Evolutionary conservation across 306 rosid species (phyloP), one percentile per base, ranked within the genome.

Genomic region (Medicago ruthenica): DNA sequence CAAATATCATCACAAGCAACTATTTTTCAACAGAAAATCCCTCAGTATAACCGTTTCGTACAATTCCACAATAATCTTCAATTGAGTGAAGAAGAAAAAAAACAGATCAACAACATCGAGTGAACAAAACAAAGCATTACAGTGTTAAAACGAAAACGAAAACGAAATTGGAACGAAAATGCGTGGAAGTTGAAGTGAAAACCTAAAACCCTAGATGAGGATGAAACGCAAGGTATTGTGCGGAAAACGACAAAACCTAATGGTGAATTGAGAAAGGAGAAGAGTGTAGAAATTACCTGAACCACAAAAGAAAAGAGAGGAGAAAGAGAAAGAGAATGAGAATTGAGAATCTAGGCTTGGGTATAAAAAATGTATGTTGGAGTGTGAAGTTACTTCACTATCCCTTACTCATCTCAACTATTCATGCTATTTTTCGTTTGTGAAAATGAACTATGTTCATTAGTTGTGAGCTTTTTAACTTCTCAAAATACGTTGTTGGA

Each of bases 181-280:
- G 40, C 48, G 5, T 31, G 0, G 67, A 61, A 61, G 13, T 14
- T 15, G 67, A 61, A 55, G 27, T 37, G 68, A 13, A 53, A 80
- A 50, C 76, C 87, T 85, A 83, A 82, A 90, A 87, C 90, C 90
- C 94, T 87, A 79, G 79, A 67, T 8, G 48, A 36, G 45, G 8
- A 37, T 64, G 27, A 58, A 58, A 58, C 63, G 63, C 63, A 24
- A 4, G 36, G 63, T 58, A 5, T 0, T 58, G 11, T 0, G 16
- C 34, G 22, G 15, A 22, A 58, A 10, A 58, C 15, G 37, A 21
- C 37, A 14, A 11, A 27, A 31, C 37, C 37, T 34, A 5, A 34
- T 1, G 37, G 37, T 13, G 42, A 4, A 65, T 39, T 17, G 34
- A 17, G 5, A 9, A 39, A 64, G 10, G 14, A 39, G 16, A 64